Evolutionary conservation across 768 basidiomycete species (phyloP).

Genomic region (Cystoderma amianthinum): DNA sequence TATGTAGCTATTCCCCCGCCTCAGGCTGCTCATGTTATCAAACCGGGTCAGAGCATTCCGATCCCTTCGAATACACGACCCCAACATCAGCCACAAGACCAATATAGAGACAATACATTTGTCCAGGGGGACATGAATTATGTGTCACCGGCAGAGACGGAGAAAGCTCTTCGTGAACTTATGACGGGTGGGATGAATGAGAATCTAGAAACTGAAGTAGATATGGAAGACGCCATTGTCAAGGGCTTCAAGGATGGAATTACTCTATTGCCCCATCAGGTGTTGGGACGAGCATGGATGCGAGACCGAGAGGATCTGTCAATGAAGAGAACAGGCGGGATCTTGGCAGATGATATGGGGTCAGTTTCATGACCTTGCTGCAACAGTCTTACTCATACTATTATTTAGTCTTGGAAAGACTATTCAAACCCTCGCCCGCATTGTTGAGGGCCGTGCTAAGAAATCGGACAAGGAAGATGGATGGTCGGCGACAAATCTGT

Average conservation of each 20-base stretch:
- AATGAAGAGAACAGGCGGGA: slow-evolving; percentile 77
- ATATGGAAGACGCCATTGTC: slow-evolving; percentile 64
- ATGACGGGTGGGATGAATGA: slow-evolving; percentile 62
- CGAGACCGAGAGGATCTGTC: slow-evolving; percentile 59
- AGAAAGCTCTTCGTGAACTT: slow-evolving; percentile 72
- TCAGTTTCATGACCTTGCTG: slow-evolving; percentile 17
- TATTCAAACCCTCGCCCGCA: slow-evolving; percentile 82
- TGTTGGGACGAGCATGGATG: slow-evolving; percentile 87
- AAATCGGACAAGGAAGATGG: slow-evolving; percentile 67
- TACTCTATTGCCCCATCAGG: slow-evolving; percentile 78
- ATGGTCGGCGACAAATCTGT: slow-evolving; percentile 70
- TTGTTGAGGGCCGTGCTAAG: slow-evolving; percentile 73
- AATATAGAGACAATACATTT: slow-evolving; percentile 21
- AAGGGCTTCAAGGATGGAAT: slow-evolving; percentile 72
- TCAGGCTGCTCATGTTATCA: slow-evolving; percentile 24
- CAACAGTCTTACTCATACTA: slow-evolving; percentile 4
- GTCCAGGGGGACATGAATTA: slow-evolving; percentile 19
- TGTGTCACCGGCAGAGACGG: slow-evolving; percentile 51
- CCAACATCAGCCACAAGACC: slow-evolving; percentile 16
- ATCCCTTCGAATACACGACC: background rate
- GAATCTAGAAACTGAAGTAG: slow-evolving; percentile 47
- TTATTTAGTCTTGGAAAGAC: slow-evolving; percentile 72
- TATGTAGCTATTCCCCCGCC: background rate
- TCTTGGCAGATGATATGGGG: slow-evolving; percentile 92
- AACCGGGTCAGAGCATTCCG: slow-evolving; percentile 12